Evolutionary conservation across 805 yeast species (phyloP).

Genomic region (Alloascoidea africana): DNA sequence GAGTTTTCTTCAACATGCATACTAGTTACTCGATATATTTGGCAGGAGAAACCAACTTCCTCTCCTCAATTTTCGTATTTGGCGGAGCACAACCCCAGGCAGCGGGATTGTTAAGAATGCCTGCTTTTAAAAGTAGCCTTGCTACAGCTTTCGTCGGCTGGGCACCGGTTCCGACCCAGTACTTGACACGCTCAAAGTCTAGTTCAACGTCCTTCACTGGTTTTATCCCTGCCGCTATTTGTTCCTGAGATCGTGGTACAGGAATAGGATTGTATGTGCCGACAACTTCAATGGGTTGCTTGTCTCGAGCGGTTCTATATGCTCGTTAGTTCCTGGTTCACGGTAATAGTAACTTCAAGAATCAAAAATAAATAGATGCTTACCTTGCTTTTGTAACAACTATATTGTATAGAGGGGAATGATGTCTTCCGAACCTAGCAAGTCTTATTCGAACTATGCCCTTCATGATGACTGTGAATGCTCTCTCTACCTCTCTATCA

Average conservation of each 20-base stretch:
- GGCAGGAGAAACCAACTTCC: too few relatives aligned
- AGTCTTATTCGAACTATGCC: conserved; percentile 78
- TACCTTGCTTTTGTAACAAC: conserved; percentile 61
- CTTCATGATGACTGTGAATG: conserved; percentile 24
- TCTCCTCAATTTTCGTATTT: too few relatives aligned
- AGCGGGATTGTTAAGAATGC: background rate
- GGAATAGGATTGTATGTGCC: conserved; percentile 90
- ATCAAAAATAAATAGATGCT: conserved; percentile 6
- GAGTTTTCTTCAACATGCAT: too few relatives aligned
- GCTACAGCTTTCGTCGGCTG: conserved; percentile 79
- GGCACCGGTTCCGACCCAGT: conserved; percentile 97
- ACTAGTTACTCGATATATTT: too few relatives aligned
- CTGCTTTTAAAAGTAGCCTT: conserved; percentile 52
- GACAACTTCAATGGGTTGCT: conserved; percentile 83
- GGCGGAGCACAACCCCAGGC: too few relatives aligned
- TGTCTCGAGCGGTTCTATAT: conserved; percentile 55
- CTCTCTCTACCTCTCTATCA: too few relatives aligned
- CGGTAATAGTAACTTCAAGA: background rate
- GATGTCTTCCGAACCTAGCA: conserved; percentile 84
- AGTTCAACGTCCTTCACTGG: conserved; percentile 69
- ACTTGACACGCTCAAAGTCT: conserved; percentile 81
- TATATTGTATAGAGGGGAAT: conserved; percentile 80
- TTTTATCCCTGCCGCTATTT: conserved; percentile 35
- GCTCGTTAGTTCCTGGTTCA: background rate
- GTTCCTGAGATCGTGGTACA: conserved; percentile 46